These are phyloP conservation scores for Scutellaria minor DNA, from an alignment of 257 asterid species.

Conservation along the genomic window DNA sequence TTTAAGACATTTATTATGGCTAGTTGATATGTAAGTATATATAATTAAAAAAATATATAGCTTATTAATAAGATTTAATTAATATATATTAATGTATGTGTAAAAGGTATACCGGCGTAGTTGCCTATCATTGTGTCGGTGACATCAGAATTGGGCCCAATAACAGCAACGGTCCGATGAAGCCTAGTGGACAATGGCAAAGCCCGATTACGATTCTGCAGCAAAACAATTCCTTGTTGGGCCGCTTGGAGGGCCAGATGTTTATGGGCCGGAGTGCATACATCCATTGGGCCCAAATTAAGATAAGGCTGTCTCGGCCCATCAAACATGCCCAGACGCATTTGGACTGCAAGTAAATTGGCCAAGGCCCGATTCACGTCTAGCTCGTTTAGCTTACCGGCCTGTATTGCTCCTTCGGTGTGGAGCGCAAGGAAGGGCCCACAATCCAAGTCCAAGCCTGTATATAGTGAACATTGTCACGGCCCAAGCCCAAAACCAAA, in stretches of 20 bases:
- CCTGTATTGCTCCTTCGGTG: conserved; percentile 66
- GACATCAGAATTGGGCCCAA: conserved; percentile 90
- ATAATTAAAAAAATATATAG: too few species aligned
- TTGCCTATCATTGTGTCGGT: conserved; percentile 87
- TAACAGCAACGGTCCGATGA: conserved; percentile 63
- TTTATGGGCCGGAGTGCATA: conserved; percentile 77
- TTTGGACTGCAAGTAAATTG: conserved; percentile 71
- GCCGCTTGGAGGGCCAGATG: conserved; percentile 90
- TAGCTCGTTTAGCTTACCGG: conserved; percentile 57
- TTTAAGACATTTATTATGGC: too few species aligned
- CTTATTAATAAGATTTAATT: too few species aligned
- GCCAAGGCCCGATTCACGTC: conserved; percentile 69
- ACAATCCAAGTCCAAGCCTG: conserved; percentile 91
- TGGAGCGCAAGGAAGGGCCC: conserved; percentile 80
- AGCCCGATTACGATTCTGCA: conserved; percentile 65
- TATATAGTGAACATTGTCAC: background rate
- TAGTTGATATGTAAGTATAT: too few species aligned
- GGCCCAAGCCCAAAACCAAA: conserved; percentile 8
- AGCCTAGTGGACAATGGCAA: conserved; percentile 64
- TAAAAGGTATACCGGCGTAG: conserved; percentile 65
- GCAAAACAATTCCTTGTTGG: conserved; percentile 85
- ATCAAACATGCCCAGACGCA: conserved; percentile 93
- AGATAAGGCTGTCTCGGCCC: conserved; percentile 66
- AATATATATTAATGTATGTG: too few species aligned
- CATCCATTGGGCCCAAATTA: conserved; percentile 77